Percentiles rank a stretch among this genome's conserved stretches.
Conservation (phyloP, 2,329 filamentous ascomycete species). For the Alternaria dauci region DNA sequence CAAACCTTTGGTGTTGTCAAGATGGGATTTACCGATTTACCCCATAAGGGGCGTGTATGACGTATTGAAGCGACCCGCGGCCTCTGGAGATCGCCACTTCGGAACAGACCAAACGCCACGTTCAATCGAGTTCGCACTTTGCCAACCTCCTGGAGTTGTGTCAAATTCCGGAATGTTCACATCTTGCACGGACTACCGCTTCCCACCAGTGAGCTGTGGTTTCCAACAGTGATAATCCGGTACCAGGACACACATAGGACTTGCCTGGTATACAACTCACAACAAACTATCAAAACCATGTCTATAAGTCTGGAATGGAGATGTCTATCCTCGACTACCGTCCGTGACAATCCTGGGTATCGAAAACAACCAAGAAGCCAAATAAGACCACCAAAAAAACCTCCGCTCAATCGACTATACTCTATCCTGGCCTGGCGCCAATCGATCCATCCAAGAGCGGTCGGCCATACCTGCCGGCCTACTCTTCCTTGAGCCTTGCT, state of each 20-base stretch:
- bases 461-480: too few species aligned
- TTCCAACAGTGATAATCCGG: neutral
- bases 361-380: constrained; percentile 1
- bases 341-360: neutral
- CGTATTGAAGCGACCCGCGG: neutral
- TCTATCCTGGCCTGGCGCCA: too few species aligned
- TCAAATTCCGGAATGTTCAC: neutral
- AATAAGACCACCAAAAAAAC: neutral
- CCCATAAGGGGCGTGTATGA: neutral
- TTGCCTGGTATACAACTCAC: neutral
- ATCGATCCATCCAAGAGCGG: neutral
- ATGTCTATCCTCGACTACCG: neutral
- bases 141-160: neutral
- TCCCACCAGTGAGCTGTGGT: neutral
- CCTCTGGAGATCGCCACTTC: neutral
- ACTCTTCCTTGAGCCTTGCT: neutral
- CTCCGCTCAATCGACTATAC: fast-evolving
- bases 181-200: neutral
- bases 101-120: neutral
- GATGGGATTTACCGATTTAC: neutral
- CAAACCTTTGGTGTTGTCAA: neutral
- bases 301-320: neutral
- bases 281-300: neutral
- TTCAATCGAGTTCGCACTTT: neutral
- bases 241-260: neutral